These are phyloP conservation scores for Nicotiana rustica DNA, from an alignment of 305 asterid species.

Conservation along the genomic window DNA sequence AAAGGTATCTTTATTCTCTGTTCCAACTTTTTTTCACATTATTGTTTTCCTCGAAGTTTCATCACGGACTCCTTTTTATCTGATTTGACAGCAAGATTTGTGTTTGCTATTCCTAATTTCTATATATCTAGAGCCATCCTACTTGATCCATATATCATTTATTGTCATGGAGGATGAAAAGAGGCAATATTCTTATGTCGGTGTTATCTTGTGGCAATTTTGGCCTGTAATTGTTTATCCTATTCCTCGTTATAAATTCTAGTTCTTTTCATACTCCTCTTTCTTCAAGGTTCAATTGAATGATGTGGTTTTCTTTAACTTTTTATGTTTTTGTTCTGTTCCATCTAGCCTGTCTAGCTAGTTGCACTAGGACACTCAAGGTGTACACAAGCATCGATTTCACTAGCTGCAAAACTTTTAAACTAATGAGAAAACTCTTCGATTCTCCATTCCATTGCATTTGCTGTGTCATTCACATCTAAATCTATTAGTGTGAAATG, in stretches of 20 bases:
- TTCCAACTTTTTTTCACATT: neutral
- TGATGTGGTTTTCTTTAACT: neutral
- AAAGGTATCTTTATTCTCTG: slow-evolving; percentile 54
- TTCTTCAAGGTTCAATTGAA: slow-evolving; percentile 14
- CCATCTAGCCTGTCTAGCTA: neutral
- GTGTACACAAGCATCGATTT: slow-evolving; percentile 13
- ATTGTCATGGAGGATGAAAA: neutral
- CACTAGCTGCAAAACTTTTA: neutral
- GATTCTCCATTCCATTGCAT: neutral
- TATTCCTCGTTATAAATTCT: neutral
- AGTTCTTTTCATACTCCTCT: neutral
- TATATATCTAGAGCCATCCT: neutral
- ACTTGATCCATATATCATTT: neutral
- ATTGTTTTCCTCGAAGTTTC: slow-evolving; percentile 37
- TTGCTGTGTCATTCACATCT: neutral
- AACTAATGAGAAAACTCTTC: neutral
- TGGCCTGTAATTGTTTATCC: neutral
- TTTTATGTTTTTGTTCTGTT: slow-evolving; percentile 12
- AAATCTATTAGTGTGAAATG: neutral
- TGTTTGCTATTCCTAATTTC: slow-evolving; percentile 2
- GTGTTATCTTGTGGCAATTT: neutral
- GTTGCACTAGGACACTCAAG: neutral
- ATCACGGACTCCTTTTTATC: slow-evolving; percentile 30
- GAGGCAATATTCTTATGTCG: neutral
- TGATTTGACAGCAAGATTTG: neutral